Conservation (phyloP, 805 yeast species). For the Candida nitratophila region DNA sequence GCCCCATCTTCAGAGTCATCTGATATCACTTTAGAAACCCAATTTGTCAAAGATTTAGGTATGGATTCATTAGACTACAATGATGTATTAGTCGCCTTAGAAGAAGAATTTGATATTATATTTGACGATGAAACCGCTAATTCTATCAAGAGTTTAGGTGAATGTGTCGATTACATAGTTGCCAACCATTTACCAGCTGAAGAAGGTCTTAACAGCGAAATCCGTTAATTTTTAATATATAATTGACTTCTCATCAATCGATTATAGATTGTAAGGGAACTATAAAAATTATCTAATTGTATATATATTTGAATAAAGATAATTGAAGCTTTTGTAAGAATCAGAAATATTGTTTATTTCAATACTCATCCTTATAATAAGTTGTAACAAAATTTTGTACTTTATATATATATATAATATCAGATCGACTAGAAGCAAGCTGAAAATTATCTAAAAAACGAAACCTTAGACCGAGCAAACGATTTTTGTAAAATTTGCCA, state of each 20-base stretch:
- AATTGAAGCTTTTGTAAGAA: too few species aligned
- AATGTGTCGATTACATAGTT: constrained; percentile 48
- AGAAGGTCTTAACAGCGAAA: constrained; percentile 27
- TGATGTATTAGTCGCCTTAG: constrained; percentile 93
- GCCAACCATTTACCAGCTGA: constrained; percentile 27
- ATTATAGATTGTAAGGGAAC: too few species aligned
- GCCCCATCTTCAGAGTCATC: constrained; percentile 5
- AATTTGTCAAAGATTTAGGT: constrained; percentile 67
- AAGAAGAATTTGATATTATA: constrained; percentile 66
- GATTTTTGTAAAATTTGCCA: too few species aligned
- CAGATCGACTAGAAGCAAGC: too few species aligned
- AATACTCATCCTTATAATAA: too few species aligned
- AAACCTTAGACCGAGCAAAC: too few species aligned
- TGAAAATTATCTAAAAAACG: too few species aligned
- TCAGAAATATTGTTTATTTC: too few species aligned
- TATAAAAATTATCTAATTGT: not conserved
- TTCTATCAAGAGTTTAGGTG: constrained; percentile 54
- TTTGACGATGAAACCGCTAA: constrained; percentile 41
- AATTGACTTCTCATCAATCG: too few species aligned
- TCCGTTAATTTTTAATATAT: constrained; percentile 22
- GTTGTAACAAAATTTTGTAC: too few species aligned
- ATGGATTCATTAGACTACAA: constrained; percentile 92
- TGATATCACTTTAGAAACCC: constrained; percentile 30
- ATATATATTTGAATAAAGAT: not conserved
- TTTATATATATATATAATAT: too few species aligned